Base-by-base conservation (phyloP, 192 early-diverging fungal species). In the Coemansia guatemalensis region DNA sequence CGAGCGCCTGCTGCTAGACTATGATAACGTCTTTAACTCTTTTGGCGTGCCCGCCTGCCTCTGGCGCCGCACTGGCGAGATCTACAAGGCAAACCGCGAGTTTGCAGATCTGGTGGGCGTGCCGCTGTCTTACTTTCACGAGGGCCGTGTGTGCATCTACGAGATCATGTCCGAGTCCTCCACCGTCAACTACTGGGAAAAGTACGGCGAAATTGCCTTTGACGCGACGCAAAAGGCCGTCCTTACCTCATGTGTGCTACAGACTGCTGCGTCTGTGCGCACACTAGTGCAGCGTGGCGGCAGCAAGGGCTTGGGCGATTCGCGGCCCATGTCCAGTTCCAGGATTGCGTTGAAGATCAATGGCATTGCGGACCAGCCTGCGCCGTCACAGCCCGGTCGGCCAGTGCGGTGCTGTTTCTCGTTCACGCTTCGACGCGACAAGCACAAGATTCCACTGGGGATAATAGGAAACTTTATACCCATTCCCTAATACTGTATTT, bases 161-260 rank as follows among this genome's bases (percentile, higher is more conserved):
- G 82, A 90, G 73, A 63, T 93, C 48, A 94, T 98, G 92, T 87
- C 88, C 6, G 95, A 98, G 73, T 90, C 92, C 64, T 92, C 88
- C 23, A 92, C 93, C 5, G 94, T 98, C 33, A 98, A 98, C 84
- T 98, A 98, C 69, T 98, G 93, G 94, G 94, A 96, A 77, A 98
- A 96, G 84, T 98, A 98, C 66, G 94, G 95, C 23, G 95, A 95
- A 57, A 96, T 98, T 69, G 94, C 95, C 2, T 98, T 98, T 74
- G 94, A 98, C 80, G 89, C 93, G 9, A 89, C 90, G 5, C 95
- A 98, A 77, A 98, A 98, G 73, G 95, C 95, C 0, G 95, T 98
- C 3, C 73, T 98, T 64, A 98, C 95, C 11, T 92, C 91, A 8
- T 98, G 95, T 54, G 80, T 98, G 52, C 77, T 98, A 65, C 72